Evolutionary conservation across 768 basidiomycete genomes (phyloP), one percentile per base, ranked within the genome.

Genomic region (Boletus bicolor): DNA sequence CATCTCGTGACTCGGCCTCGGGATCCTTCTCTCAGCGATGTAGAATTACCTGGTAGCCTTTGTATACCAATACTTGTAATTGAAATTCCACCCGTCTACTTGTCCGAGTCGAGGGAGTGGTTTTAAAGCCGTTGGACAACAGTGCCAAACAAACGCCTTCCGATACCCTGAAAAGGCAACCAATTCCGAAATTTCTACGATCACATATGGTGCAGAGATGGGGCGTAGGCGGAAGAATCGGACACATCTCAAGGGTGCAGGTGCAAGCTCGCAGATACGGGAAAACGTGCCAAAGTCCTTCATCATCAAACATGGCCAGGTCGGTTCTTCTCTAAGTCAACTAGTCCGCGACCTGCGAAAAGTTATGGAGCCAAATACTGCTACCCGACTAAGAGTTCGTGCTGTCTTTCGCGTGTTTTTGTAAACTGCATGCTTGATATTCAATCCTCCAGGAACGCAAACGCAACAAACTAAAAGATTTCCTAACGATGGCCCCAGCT

Each of bases 321-420:
- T 98, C 32, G 96, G 97, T 19, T 78, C 82, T 47, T 93, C 92
- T 8, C 76, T 98, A 53, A 75, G 85, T 5, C 91, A 94, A 67
- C 87, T 99, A 37, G 95, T 98, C 19, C 82, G 91, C 53, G 96
- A 99, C 74, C 76, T 97, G 67, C 80, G 97, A 66, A 91, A 91
- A 72, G 91, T 97, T 57, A 92, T 99, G 91, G 97, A 99, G 70
- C 97, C 97, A 56, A 93, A 98, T 67, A 99, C 97, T 14, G 97
- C 96, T 19, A 87, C 86, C 59, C 82, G 97, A 48, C 80, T 99
- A n/a, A 86, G 77, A 74, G 95, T 96, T 58, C 60, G 76, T 76
- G 35, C 56, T 47, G 2, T 44, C 44, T 32, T 48, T 42, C 24
- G 28, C 45, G 24, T 11, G 1, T 2, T 34, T 54, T 26, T 51